Conservation (phyloP, 2,329 filamentous ascomycete species). For the Aspergillus viridinutans region DNA sequence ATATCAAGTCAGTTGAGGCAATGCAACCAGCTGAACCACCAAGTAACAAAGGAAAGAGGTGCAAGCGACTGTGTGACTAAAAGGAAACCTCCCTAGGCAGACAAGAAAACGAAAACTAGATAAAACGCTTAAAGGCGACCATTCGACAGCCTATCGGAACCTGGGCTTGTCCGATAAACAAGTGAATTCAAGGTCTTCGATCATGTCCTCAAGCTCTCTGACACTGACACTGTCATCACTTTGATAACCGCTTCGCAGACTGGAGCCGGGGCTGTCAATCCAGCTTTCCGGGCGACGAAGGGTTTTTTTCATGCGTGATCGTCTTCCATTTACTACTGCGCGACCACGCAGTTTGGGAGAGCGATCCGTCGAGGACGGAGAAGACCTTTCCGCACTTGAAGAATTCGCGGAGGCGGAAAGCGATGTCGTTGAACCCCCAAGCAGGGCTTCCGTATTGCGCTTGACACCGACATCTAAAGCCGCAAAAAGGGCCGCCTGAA, state of each 20-base stretch:
- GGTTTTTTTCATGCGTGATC: constrained; percentile 3
- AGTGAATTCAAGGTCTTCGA: constrained; percentile 30
- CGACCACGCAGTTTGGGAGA: constrained; percentile 13
- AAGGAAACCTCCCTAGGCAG: background rate
- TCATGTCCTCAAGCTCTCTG: constrained; percentile 29
- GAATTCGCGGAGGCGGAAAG: constrained; percentile 9
- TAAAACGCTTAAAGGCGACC: background rate
- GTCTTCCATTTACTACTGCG: background rate
- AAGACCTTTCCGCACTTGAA: constrained; percentile 12
- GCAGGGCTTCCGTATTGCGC: constrained; percentile 24
- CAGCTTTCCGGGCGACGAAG: constrained; percentile 25
- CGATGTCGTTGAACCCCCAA: constrained; percentile 18
- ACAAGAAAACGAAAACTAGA: background rate
- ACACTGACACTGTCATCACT: constrained; percentile 21
- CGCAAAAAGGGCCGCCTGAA: constrained; percentile 40
- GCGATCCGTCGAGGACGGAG: constrained; percentile 15
- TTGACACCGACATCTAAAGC: constrained; percentile 37
- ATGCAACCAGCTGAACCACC: background rate
- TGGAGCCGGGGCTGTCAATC: constrained; percentile 26
- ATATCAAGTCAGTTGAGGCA: background rate
- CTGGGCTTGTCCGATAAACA: constrained; percentile 26
- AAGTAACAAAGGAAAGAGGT: background rate
- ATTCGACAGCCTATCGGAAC: background rate
- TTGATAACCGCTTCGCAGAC: constrained; percentile 23
- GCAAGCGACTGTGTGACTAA: background rate